These are phyloP conservation scores for Carex sylvatica DNA, from an alignment of 202 grass and related monocot species.

Conservation along the genomic window DNA sequence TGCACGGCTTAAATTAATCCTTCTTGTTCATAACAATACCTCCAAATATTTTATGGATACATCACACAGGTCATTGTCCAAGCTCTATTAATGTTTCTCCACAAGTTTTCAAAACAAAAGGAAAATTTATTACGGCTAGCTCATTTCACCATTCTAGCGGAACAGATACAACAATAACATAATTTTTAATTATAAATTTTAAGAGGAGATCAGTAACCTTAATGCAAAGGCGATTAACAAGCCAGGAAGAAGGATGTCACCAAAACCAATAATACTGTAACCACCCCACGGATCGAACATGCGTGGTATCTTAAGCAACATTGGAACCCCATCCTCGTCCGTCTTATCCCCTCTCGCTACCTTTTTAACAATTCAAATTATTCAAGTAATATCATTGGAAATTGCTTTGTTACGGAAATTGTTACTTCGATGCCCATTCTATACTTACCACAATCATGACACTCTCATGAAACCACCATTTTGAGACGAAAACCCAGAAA, in stretches of 20 bases:
- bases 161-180: neutral
- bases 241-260: conserved; percentile 97
- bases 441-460: conserved; percentile 98
- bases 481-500: conserved; percentile 98
- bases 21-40: neutral
- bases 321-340: conserved; percentile 95
- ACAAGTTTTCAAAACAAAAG: neutral
- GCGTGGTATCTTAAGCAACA: conserved; percentile 90
- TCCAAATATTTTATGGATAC: neutral
- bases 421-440: neutral
- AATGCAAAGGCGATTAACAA: conserved; percentile 90
- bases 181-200: neutral
- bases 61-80: neutral
- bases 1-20: neutral
- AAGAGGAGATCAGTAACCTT: conserved; percentile 41
- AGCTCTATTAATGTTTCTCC: neutral
- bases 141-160: neutral
- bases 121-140: neutral
- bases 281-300: conserved; percentile 99
- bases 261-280: conserved; percentile 97
- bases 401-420: conserved; percentile 14
- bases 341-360: conserved; percentile 96
- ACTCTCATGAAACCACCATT: conserved; percentile 95
- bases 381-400: neutral
- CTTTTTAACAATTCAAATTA: conserved; percentile 37